These are phyloP conservation scores for Aspergillus phoenicis DNA, from an alignment of 2,329 filamentous ascomycete species.

Conservation along the genomic window DNA sequence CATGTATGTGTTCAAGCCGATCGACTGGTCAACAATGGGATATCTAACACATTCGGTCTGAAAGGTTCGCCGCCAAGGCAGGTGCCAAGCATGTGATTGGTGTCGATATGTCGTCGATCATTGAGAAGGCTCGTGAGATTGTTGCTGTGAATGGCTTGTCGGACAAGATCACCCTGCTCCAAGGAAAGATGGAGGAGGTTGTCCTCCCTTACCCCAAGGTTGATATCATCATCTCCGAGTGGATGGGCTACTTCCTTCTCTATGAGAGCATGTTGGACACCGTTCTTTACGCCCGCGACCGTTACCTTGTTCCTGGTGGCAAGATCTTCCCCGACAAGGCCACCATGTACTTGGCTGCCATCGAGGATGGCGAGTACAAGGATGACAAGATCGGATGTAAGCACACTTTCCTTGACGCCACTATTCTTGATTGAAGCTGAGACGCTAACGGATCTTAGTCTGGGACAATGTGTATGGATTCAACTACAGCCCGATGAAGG, in stretches of 20 bases:
- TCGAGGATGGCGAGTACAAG: constrained; percentile 99
- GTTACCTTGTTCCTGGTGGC: constrained; percentile 81
- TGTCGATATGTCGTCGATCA: constrained; percentile 99
- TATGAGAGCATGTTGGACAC: constrained; percentile 99
- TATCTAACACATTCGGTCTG: constrained; percentile 20
- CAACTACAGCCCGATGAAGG: constrained; percentile 91
- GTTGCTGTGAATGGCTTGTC: constrained; percentile 88
- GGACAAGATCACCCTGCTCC: constrained; percentile 94
- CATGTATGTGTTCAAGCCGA: constrained; percentile 66
- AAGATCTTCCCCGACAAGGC: constrained; percentile 99
- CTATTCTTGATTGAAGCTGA: not conserved
- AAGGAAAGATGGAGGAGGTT: constrained; percentile 99
- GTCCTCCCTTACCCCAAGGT: constrained; percentile 90
- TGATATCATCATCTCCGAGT: constrained; percentile 99
- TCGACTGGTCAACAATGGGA: constrained; percentile 4
- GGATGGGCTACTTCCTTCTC: constrained; percentile 99
- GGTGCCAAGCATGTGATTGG: constrained; percentile 98
- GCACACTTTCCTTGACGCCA: constrained; percentile 39
- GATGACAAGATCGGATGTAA: constrained; percentile 99
- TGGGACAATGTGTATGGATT: constrained; percentile 99
- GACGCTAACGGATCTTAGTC: constrained; percentile 61
- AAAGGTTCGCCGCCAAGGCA: constrained; percentile 92
- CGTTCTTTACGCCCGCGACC: constrained; percentile 92
- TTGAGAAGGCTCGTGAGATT: constrained; percentile 96
- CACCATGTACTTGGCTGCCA: constrained; percentile 93